Evolutionary conservation across 2,329 filamentous ascomycete species (phyloP).

Genomic region (Cadophora luteo-olivacea): DNA sequence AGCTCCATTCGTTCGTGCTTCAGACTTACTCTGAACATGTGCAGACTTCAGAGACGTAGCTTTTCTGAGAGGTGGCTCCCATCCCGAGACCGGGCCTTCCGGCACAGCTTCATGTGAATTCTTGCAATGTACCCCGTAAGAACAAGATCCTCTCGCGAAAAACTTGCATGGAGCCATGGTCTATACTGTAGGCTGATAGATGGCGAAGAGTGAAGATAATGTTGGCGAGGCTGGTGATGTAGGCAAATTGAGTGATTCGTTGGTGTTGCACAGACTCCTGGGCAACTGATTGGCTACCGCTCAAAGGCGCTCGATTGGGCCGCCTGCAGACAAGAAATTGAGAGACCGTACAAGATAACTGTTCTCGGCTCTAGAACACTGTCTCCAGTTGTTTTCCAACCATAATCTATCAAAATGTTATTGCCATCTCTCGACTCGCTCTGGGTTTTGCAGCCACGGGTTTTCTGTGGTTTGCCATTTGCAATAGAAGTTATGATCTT

Average conservation of each 20-base stretch:
- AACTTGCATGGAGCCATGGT: background rate
- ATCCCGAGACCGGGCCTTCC: background rate
- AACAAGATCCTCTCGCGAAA: background rate
- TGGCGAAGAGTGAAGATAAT: background rate
- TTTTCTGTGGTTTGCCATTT: no score
- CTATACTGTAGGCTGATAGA: background rate
- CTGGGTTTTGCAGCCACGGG: no score
- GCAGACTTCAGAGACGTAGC: background rate
- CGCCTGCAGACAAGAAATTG: background rate
- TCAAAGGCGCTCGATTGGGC: background rate
- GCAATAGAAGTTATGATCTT: no score
- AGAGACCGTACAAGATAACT: background rate
- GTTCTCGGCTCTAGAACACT: no score
- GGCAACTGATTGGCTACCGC: background rate
- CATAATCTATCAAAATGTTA: no score
- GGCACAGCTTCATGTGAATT: background rate
- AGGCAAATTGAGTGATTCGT: background rate
- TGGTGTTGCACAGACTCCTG: background rate
- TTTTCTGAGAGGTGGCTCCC: background rate
- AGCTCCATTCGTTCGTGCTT: background rate
- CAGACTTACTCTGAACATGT: background rate
- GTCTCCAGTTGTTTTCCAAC: no score
- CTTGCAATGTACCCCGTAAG: background rate
- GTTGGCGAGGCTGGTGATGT: background rate
- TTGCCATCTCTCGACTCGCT: no score